Evolutionary conservation across 352 stramenopile genomes (phyloP).

Genomic region (Pythium phragmitis): DNA sequence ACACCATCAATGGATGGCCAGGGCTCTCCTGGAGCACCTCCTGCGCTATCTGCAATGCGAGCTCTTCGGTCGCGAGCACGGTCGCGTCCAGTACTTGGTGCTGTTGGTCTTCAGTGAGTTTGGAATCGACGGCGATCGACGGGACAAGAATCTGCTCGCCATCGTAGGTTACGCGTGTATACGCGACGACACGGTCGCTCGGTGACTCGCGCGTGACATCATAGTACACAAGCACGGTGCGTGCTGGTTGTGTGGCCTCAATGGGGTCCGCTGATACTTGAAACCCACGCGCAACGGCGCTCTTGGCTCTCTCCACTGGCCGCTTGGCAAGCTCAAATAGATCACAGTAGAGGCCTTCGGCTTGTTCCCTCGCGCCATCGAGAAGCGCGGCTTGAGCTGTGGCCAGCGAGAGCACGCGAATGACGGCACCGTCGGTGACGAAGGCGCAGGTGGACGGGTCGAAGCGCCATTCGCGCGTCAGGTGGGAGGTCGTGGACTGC

Average conservation of each 20-base stretch:
- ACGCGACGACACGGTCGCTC: slow-evolving; percentile 12
- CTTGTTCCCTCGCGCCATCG: slow-evolving; percentile 9
- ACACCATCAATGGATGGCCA: slow-evolving; percentile 3
- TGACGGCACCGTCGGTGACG: slow-evolving; percentile 5
- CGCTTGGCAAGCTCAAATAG: slow-evolving; percentile 4
- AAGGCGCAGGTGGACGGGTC: not conserved
- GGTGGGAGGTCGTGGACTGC: not conserved
- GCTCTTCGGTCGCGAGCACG: slow-evolving; percentile 10
- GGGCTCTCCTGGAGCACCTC: not conserved
- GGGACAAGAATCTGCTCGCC: slow-evolving; percentile 5
- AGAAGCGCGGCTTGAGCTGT: slow-evolving; percentile 3
- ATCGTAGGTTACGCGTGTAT: slow-evolving; percentile 11
- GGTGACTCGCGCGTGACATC: slow-evolving; percentile 1
- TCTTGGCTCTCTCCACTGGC: slow-evolving; percentile 4
- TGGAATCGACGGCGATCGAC: slow-evolving; percentile 2
- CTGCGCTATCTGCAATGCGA: not conserved
- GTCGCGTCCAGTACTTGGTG: slow-evolving; percentile 4
- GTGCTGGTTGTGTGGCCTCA: not conserved
- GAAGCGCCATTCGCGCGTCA: slow-evolving; percentile 9
- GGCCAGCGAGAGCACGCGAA: slow-evolving; percentile 14
- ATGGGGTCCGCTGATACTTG: not conserved
- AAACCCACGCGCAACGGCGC: slow-evolving; percentile 3
- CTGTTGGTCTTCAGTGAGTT: not conserved
- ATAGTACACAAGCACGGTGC: slow-evolving; percentile 15
- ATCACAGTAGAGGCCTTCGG: slow-evolving; percentile 10